Percentiles rank a stretch among this genome's conserved stretches.
These are phyloP conservation scores for Phyllostachys edulis DNA, from an alignment of 176 grass and related monocot species.

Conservation along the genomic window DNA sequence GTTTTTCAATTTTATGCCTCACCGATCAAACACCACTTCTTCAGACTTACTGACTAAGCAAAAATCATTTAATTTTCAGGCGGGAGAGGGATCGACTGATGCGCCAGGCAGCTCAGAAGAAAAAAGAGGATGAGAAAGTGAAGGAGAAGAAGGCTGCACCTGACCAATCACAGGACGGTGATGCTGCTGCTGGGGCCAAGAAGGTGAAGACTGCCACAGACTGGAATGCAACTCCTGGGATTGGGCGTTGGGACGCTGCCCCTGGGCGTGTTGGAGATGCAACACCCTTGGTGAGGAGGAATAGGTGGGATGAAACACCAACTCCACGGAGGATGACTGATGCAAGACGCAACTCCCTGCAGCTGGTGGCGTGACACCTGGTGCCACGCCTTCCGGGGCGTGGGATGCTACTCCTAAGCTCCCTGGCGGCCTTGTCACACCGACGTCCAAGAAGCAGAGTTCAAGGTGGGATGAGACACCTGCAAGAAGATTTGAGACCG, in stretches of 20 bases:
- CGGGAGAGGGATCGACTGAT: conserved; percentile 72
- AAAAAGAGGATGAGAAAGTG: conserved; percentile 72
- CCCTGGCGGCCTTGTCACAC: conserved; percentile 71
- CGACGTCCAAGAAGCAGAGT: conserved; percentile 87
- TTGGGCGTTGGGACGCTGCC: conserved; percentile 74
- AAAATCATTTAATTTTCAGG: not conserved
- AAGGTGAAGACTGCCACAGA: no score
- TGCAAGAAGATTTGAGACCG: no score
- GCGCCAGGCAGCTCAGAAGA: conserved; percentile 72
- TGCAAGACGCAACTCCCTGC: conserved; percentile 80
- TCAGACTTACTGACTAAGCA: no score
- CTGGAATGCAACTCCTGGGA: conserved; percentile 84
- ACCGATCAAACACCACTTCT: no score
- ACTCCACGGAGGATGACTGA: conserved; percentile 85
- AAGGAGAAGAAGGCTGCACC: conserved; percentile 54
- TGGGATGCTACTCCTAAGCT: conserved; percentile 97
- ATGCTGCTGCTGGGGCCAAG: no score
- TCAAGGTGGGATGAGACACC: conserved; percentile 99
- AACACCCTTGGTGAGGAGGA: conserved; percentile 66
- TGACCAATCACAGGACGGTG: no score
- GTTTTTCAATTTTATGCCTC: no score
- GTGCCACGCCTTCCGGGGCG: conserved; percentile 73
- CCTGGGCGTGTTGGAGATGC: conserved; percentile 77
- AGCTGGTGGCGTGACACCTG: conserved; percentile 67
- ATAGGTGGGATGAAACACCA: conserved; percentile 97